Evolutionary conservation across 2,329 filamentous ascomycete species (phyloP).

Genomic region (Clarireedia homoeocarpa): DNA sequence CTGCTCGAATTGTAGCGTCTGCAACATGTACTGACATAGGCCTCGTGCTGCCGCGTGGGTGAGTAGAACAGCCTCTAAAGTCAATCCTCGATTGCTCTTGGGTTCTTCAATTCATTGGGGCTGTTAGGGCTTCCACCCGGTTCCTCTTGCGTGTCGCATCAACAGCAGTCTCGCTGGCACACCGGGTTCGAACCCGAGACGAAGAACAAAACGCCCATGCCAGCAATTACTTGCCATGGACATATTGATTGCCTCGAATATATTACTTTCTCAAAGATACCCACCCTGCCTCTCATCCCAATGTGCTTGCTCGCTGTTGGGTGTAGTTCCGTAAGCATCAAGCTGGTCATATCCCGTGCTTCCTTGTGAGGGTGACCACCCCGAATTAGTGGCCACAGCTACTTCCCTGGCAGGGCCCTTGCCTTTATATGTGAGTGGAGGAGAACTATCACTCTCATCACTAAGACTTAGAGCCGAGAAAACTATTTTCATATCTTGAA

Average conservation of each 20-base stretch:
- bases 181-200: too few relatives aligned
- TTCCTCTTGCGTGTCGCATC: too few relatives aligned
- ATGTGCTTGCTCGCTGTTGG: neutral
- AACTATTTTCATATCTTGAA: slow-evolving; percentile 68
- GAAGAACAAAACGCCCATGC: too few relatives aligned
- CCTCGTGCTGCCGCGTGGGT: too few relatives aligned
- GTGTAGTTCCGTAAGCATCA: slow-evolving; percentile 6
- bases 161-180: too few relatives aligned
- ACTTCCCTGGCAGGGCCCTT: slow-evolving; percentile 1
- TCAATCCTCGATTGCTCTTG: too few relatives aligned
- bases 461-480: slow-evolving; percentile 56
- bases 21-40: too few relatives aligned
- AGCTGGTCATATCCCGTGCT: neutral
- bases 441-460: slow-evolving; percentile 24
- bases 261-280: neutral
- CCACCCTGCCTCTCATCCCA: neutral
- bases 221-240: neutral
- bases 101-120: too few relatives aligned
- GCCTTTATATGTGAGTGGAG: slow-evolving; percentile 7
- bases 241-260: neutral
- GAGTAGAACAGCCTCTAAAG: too few relatives aligned
- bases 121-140: too few relatives aligned
- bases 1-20: too few relatives aligned
- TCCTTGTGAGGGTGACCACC: slow-evolving; percentile 4
- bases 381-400: slow-evolving; percentile 11